Conservation (phyloP, 2,329 filamentous ascomycete species). For the Aaosphaeria pasadenensis region DNA sequence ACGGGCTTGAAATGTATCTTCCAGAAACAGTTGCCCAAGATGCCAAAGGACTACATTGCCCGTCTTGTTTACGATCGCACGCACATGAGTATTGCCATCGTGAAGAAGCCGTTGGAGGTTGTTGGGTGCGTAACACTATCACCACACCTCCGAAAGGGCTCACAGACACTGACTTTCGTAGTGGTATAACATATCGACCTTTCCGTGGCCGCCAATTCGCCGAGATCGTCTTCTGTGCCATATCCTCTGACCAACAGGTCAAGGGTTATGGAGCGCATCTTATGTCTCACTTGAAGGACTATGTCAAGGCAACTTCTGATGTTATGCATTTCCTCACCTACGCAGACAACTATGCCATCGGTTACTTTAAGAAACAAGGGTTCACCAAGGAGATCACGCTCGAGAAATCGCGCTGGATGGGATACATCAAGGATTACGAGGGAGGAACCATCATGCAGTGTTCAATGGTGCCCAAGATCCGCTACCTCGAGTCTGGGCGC, state of each 20-base stretch:
- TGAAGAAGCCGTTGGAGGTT: conserved; percentile 95
- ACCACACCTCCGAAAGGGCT: neutral
- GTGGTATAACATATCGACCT: conserved; percentile 92
- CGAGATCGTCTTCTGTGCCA: conserved; percentile 98
- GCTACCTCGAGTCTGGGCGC: conserved; percentile 87
- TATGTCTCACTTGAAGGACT: conserved; percentile 97
- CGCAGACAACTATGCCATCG: conserved; percentile 97
- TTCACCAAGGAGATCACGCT: conserved; percentile 98
- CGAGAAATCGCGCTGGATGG: conserved; percentile 91
- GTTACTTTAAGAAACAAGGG: conserved; percentile 98
- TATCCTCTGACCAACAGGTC: conserved; percentile 96
- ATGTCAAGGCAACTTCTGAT: conserved; percentile 92
- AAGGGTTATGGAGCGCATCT: conserved; percentile 97
- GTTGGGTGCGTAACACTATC: conserved; percentile 54
- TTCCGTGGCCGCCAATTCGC: conserved; percentile 92
- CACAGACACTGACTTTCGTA: conserved; percentile 32
- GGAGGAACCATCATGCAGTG: conserved; percentile 99
- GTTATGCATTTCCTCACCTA: conserved; percentile 99
- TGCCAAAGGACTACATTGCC: conserved; percentile 99
- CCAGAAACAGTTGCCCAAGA: conserved; percentile 96
- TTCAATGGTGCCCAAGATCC: conserved; percentile 90
- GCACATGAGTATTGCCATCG: conserved; percentile 93
- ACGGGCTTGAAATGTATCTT: conserved; percentile 97
- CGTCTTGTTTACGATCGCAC: conserved; percentile 96
- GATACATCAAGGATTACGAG: conserved; percentile 99